These are phyloP conservation scores for Jatropha curcas DNA, from an alignment of 345 rosid species.

Conservation along the genomic window DNA sequence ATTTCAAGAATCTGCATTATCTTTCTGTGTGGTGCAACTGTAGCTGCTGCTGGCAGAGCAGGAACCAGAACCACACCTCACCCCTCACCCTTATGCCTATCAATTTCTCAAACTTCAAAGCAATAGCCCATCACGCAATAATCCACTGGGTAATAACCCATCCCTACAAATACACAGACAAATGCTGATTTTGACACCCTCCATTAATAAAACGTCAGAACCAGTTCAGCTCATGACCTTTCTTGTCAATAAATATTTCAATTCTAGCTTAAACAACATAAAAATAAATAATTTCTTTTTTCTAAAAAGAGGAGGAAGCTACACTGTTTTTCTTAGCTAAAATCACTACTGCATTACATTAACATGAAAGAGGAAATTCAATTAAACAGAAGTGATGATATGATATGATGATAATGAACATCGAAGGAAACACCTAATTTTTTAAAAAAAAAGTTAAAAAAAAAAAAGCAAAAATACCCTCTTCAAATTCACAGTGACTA, in stretches of 20 bases:
- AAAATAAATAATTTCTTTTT: too few relatives aligned
- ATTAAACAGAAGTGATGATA: neutral
- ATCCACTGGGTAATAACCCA: neutral
- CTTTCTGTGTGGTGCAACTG: slow-evolving; percentile 17
- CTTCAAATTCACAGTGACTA: neutral
- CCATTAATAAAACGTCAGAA: neutral
- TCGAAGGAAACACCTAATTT: neutral
- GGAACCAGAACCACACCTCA: neutral
- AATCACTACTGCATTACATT: neutral
- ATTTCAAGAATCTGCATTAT: slow-evolving; percentile 8
- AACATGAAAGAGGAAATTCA: neutral
- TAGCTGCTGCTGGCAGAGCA: neutral
- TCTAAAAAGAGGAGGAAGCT: neutral
- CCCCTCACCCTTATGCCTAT: neutral
- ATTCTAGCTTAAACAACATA: neutral
- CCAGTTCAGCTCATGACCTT: too few relatives aligned
- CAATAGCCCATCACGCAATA: neutral
- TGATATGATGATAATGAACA: neutral
- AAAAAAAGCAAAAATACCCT: too few relatives aligned
- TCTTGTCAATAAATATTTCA: too few relatives aligned
- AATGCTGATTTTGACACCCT: slow-evolving; percentile 6
- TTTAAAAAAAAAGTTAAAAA: neutral
- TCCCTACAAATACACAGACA: neutral
- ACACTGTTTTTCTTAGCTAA: neutral
- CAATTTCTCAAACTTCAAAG: slow-evolving; percentile 23